phyloP scores from a whole-genome alignment of 179 eudicot species.

The Actinidia chinensis region DNA sequence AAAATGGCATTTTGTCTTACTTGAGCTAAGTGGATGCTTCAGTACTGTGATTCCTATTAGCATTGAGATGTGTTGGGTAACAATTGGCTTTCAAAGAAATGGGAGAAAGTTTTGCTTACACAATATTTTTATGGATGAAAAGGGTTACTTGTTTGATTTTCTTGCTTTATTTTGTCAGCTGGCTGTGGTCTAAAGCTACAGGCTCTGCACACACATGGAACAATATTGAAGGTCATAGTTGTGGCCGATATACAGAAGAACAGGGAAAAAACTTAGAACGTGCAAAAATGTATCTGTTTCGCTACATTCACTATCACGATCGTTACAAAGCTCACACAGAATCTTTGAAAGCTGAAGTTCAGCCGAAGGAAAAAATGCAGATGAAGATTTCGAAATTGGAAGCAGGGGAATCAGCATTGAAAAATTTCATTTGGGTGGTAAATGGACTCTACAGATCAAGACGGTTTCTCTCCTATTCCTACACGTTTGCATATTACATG shows the following conservation, averaged over 20 bases:
- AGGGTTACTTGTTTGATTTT: slow-evolving; percentile 11
- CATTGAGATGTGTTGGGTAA: not conserved
- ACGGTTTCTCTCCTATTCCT: slow-evolving; percentile 62
- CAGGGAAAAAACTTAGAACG: slow-evolving; percentile 35
- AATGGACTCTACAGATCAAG: slow-evolving; percentile 65
- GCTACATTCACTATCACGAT: slow-evolving; percentile 68
- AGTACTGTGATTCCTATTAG: not conserved
- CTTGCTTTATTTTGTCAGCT: slow-evolving; percentile 33
- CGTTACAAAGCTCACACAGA: slow-evolving; percentile 74
- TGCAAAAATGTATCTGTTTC: slow-evolving; percentile 49
- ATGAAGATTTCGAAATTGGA: slow-evolving; percentile 47
- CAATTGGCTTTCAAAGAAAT: not conserved
- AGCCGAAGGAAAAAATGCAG: slow-evolving; percentile 45
- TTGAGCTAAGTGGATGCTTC: not conserved
- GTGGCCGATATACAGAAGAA: slow-evolving; percentile 70
- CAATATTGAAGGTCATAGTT: slow-evolving; percentile 55
- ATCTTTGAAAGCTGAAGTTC: slow-evolving; percentile 57
- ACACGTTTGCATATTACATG: slow-evolving; percentile 79
- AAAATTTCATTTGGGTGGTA: slow-evolving; percentile 59
- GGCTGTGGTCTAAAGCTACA: slow-evolving; percentile 78
- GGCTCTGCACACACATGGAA: slow-evolving; percentile 58
- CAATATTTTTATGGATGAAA: not conserved
- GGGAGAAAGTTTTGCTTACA: not conserved
- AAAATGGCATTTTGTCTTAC: not conserved
- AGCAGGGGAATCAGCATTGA: slow-evolving; percentile 37